Percentiles rank a stretch among this genome's conserved stretches.
Conservation (phyloP, 2,329 filamentous ascomycete species). For the Bipolaris zeicola region DNA sequence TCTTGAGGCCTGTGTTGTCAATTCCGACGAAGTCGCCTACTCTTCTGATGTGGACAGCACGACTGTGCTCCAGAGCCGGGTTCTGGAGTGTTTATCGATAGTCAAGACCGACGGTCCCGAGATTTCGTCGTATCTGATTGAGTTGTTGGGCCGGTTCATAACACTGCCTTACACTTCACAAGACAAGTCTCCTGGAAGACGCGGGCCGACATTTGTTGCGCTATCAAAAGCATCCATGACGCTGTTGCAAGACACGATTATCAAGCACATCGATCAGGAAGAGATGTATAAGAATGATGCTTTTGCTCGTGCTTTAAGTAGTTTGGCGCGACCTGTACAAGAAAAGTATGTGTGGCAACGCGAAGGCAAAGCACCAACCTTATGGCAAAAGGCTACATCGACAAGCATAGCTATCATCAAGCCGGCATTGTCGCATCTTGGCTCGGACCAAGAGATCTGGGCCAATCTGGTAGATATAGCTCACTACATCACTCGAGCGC, state of each 20-base stretch:
- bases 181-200: conserved; percentile 26
- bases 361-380: conserved; percentile 69
- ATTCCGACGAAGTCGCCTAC: conserved; percentile 70
- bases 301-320: conserved; percentile 67
- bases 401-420: conserved; percentile 71
- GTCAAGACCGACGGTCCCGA: conserved; percentile 69
- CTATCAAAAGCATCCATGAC: conserved; percentile 82
- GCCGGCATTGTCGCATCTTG: conserved; percentile 62
- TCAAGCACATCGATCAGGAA: conserved; percentile 64
- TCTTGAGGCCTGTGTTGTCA: conserved; percentile 71
- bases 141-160: conserved; percentile 71
- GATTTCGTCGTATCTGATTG: conserved; percentile 71
- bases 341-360: conserved; percentile 82
- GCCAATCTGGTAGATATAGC: conserved; percentile 51
- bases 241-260: conserved; percentile 66
- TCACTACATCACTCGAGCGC: conserved; percentile 47
- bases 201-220: conserved; percentile 81
- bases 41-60: conserved; percentile 74
- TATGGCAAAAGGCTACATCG: conserved; percentile 82
- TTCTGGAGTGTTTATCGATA: conserved; percentile 70
- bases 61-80: conserved; percentile 72
- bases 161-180: conserved; percentile 67
- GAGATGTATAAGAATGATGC: conserved; percentile 74
- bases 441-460: conserved; percentile 64
- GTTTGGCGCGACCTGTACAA: conserved; percentile 71